These are phyloP conservation scores for Calonectria hawksworthii DNA, from an alignment of 2,329 filamentous ascomycete genomes.

Conservation along the genomic window DNA sequence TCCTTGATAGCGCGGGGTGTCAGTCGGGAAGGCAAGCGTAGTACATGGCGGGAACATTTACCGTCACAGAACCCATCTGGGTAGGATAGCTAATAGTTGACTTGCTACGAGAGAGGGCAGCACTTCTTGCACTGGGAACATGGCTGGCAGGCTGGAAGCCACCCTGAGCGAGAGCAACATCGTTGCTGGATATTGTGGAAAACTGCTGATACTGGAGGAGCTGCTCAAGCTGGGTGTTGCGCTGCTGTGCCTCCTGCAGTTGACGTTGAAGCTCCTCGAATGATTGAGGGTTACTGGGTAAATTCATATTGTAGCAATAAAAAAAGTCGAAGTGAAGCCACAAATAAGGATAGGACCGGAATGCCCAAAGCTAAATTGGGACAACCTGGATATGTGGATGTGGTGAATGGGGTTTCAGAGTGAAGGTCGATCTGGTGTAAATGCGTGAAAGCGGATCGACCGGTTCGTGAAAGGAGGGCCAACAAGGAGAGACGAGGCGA, in stretches of 20 bases:
- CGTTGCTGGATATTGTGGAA: slow-evolving; percentile 36
- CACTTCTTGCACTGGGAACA: slow-evolving; percentile 40
- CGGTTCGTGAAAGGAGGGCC: slow-evolving; percentile 29
- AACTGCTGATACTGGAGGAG: slow-evolving; percentile 36
- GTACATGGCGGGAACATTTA: slow-evolving; percentile 31
- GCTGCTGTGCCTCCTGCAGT: slow-evolving; percentile 38
- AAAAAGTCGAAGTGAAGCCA: slow-evolving; percentile 10
- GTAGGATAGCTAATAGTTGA: slow-evolving; percentile 46
- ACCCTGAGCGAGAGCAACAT: slow-evolving; percentile 30
- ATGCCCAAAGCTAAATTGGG: not conserved
- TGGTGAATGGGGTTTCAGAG: slow-evolving; percentile 1
- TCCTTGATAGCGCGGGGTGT: slow-evolving; percentile 32
- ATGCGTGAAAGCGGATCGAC: slow-evolving; percentile 30
- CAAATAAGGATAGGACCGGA: slow-evolving; percentile 20
- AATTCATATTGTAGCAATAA: slow-evolving; percentile 39
- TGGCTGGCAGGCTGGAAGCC: slow-evolving; percentile 37
- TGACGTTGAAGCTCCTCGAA: slow-evolving; percentile 46
- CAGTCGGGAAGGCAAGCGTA: slow-evolving; percentile 21
- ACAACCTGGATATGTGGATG: slow-evolving; percentile 8
- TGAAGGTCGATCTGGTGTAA: slow-evolving; percentile 30
- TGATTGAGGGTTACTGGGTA: slow-evolving; percentile 35
- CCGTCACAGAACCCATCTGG: slow-evolving; percentile 38
- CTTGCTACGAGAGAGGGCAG: slow-evolving; percentile 45
- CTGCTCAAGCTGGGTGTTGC: slow-evolving; percentile 42
- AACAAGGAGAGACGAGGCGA: slow-evolving; percentile 33